phyloP scores from a whole-genome alignment of 179 eudicot genomes.

The Beta lomatogona region DNA sequence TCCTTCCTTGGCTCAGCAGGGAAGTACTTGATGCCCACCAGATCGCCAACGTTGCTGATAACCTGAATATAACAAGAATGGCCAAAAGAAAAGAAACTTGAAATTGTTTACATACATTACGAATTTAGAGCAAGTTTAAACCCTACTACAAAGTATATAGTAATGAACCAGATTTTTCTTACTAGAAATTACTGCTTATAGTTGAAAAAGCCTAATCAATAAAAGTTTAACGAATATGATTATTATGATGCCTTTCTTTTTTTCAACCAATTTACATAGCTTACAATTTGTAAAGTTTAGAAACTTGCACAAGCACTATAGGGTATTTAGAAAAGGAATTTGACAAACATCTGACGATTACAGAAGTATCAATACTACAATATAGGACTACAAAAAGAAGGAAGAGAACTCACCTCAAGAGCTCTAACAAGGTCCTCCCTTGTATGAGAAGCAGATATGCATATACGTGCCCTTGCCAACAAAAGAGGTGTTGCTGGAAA shows the following conservation, averaged over 20 bases:
- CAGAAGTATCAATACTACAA: background rate
- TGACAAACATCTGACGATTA: background rate
- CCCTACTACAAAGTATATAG: background rate
- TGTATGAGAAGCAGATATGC: conserved; percentile 92
- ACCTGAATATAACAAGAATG: conserved; percentile 44
- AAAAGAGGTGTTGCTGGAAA: conserved; percentile 95
- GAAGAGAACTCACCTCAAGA: conserved; percentile 54
- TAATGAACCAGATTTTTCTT: background rate
- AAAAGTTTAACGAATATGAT: background rate
- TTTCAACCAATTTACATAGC: background rate
- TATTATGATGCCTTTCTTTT: background rate
- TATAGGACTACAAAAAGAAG: background rate
- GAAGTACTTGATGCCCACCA: conserved; percentile 94
- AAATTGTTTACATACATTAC: background rate
- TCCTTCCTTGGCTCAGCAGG: conserved; percentile 91
- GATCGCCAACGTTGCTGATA: conserved; percentile 77
- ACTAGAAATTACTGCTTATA: background rate
- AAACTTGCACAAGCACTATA: background rate
- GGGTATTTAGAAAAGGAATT: background rate
- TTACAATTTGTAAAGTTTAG: background rate
- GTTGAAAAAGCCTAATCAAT: background rate
- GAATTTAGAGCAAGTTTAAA: background rate
- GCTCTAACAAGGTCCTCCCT: conserved; percentile 84
- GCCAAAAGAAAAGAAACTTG: background rate
- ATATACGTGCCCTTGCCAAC: conserved; percentile 89